Base-by-base conservation (phyloP, 495 filamentous ascomycete species). In the Letharia lupina region DNA sequence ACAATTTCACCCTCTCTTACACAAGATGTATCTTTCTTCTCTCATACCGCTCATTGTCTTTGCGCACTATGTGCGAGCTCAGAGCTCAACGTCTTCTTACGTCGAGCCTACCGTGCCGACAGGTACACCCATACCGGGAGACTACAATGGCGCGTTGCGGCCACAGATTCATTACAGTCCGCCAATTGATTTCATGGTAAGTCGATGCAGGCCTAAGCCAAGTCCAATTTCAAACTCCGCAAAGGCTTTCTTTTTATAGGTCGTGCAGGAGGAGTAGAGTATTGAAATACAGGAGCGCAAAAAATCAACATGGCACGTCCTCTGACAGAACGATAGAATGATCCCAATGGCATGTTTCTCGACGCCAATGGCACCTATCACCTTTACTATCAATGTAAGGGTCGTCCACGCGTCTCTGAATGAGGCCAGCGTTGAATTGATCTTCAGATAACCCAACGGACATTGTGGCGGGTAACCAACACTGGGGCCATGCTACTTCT, bases 121-220 rank as follows among this genome's bases (percentile, higher is more conserved):
- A 15, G 76, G 71, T 8, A 72, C 65, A 11, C 75, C 77, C 0
- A 65, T 80, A 37, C 28, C 71, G 18, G 78, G 73, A 15, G 71
- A 73, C 70, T 85, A 83, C 67, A 72, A 62, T 16, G 77, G 81
- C 31, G 69, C 72, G 35, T 76, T 79, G 65, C 78, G 83, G 58
- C 80, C 80, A 31, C 78, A 80, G 69, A 69, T 82, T 70, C 84
- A 87, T 72, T 87, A 79, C 73, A 79, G 79, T 16, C 83, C 84
- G 0, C 75, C 76, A 4, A 67, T 69, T 33, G 73, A 78, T 62
- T 86, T 83, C 71, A 85, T 86, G 79, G 69, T 70, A 28, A 47
- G 64, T 45, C n/a, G 10, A 28, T 50, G 11, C 11, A 20, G 23
- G 4, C 52, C 12, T 20, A 39, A 9, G 18, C 16, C 23, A 44